Evolutionary conservation across 2,329 filamentous ascomycete genomes (phyloP), one percentile per base, ranked within the genome.

Genomic region (Colletotrichum incanum): DNA sequence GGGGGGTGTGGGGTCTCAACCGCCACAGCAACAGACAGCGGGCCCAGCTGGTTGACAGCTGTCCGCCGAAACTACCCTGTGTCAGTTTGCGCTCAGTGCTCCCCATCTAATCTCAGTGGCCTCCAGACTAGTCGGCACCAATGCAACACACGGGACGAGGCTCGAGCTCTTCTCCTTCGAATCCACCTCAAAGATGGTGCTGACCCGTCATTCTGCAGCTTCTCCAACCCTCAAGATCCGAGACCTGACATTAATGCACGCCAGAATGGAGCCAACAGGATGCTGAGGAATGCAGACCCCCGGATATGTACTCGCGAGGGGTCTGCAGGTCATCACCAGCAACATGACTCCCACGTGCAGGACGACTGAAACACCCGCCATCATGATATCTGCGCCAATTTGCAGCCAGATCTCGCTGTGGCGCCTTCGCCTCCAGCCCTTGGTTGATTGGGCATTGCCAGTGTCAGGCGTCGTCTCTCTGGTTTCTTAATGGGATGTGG

Each of bases 141-240:
- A 63, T 55, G 58, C 58, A 26, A 67, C 49, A 12, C 28, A 59
- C 39, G 11, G 43, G 50, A 68, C 64, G 65, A 69, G 69, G 69
- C 69, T 63, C 52, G 69, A 68, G 69, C 65, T 60, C 70, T 39
- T 39, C 65, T 67, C 50, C 67, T 47, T 55, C 34, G 41, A 71
- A 68, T 50, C 65, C 68, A 56, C 56, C 47, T 50, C 11, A 2
- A 5, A 20, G 9, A 31, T 39, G 41, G 63, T 23, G 31, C 37
- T 37, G 37, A 23, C 50, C 59, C 52, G 63, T 65, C 41, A 37
- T 50, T 41, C 20, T 63, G 58, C 58, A 59, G 50, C n/a, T 50
- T 72, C 59, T 34, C 23, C n/a, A 58, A 16, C 28, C 12, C 34
- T 47, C 28, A 9, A 37, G 28, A 54, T 52, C 45, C 47, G 45